phyloP scores from a whole-genome alignment of 495 filamentous ascomycete species.

The Bacidia rubella region DNA sequence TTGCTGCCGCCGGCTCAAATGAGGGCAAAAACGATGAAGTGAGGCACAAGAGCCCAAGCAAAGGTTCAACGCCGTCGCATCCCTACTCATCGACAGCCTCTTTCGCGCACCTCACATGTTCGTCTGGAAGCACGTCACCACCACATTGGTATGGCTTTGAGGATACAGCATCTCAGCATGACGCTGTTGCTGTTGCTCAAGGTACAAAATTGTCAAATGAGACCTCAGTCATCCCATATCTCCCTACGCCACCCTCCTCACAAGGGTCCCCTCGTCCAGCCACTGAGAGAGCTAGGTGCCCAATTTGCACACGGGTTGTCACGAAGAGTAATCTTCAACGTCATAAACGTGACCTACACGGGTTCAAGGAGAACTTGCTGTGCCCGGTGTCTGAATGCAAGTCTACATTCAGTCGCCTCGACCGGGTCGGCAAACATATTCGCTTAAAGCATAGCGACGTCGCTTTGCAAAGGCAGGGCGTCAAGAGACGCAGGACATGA shows the following conservation, averaged over 20 bases:
- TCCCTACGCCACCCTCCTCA: not conserved
- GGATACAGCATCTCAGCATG: no score
- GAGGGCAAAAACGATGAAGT: no score
- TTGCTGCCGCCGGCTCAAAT: no score
- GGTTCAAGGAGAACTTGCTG: not conserved
- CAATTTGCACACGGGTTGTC: not conserved
- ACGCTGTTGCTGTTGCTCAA: no score
- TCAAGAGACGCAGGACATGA: not conserved
- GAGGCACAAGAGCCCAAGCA: no score
- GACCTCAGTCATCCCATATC: no score
- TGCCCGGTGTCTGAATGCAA: not conserved
- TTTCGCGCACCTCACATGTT: no score
- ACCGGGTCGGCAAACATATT: not conserved
- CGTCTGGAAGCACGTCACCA: no score
- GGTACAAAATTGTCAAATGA: no score
- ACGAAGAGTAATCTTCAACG: not conserved
- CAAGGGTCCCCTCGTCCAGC: not conserved
- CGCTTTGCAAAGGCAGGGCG: not conserved
- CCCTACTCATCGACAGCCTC: no score
- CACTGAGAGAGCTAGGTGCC: not conserved
- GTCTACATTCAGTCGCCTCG: not conserved
- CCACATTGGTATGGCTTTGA: no score
- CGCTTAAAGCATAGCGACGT: not conserved
- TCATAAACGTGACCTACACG: not conserved
- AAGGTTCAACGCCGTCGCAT: no score